phyloP scores from a whole-genome alignment of 768 basidiomycete species.

The Collybia sordida region DNA sequence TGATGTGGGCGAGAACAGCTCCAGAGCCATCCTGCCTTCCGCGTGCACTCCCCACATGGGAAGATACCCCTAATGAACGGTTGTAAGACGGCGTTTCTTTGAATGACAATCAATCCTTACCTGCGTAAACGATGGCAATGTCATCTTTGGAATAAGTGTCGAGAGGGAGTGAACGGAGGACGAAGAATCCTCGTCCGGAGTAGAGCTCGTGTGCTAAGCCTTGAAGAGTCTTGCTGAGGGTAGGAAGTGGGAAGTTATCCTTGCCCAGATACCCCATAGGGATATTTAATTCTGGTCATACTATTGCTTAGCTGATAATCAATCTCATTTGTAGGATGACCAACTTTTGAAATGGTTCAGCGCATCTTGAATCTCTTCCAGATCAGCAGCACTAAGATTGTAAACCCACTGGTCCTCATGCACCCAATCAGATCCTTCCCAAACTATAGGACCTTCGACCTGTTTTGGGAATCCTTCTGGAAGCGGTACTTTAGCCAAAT shows the following conservation, averaged over 20 bases:
- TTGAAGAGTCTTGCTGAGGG: slow-evolving; percentile 31
- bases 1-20: slow-evolving; percentile 46
- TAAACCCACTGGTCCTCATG: slow-evolving; percentile 44
- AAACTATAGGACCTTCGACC: slow-evolving; percentile 40
- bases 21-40: slow-evolving; percentile 43
- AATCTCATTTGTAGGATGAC: background rate
- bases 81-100: slow-evolving; percentile 2
- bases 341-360: slow-evolving; percentile 38
- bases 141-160: slow-evolving; percentile 39
- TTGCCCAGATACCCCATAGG: slow-evolving; percentile 33
- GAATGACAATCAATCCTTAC: slow-evolving; percentile 24
- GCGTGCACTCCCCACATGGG: slow-evolving; percentile 42
- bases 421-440: slow-evolving; percentile 44
- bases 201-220: slow-evolving; percentile 41
- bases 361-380: slow-evolving; percentile 38
- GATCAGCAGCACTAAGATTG: slow-evolving; percentile 28
- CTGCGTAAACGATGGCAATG: slow-evolving; percentile 43
- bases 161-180: slow-evolving; percentile 43
- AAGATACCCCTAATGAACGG: slow-evolving; percentile 37
- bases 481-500: slow-evolving; percentile 29
- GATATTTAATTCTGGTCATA: slow-evolving; percentile 21
- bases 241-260: slow-evolving; percentile 44
- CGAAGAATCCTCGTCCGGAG: slow-evolving; percentile 47
- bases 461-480: slow-evolving; percentile 35
- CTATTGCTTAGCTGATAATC: background rate